Percentiles rank a stretch among this genome's conserved stretches.
phyloP scores from a whole-genome alignment of 352 stramenopile genomes.

The Globisporangium cystogenes region DNA sequence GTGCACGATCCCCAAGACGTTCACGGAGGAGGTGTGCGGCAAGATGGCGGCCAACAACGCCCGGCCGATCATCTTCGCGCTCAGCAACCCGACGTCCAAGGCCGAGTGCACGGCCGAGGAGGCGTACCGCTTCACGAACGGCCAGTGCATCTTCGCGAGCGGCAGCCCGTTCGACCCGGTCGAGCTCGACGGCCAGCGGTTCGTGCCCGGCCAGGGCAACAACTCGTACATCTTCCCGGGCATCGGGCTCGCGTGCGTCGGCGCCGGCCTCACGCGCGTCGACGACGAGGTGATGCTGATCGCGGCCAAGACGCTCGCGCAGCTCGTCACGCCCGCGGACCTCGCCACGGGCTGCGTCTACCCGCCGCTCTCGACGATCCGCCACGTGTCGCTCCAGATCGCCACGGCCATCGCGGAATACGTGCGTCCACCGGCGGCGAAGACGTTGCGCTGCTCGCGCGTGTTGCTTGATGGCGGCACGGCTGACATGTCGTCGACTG shows the following conservation, averaged over 20 bases:
- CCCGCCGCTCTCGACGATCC: constrained; percentile 89
- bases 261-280: constrained; percentile 71
- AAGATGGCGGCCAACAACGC: constrained; percentile 87
- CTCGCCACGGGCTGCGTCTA: constrained; percentile 93
- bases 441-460: no score
- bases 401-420: constrained; percentile 88
- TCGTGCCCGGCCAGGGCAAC: constrained; percentile 89
- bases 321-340: constrained; percentile 84
- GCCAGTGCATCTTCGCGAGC: constrained; percentile 94
- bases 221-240: constrained; percentile 98
- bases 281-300: constrained; percentile 84
- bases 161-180: constrained; percentile 95
- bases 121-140: constrained; percentile 95
- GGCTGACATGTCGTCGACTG: not conserved
- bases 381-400: constrained; percentile 91
- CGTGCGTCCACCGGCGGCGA: no score
- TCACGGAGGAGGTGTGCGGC: constrained; percentile 85
- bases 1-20: constrained; percentile 88
- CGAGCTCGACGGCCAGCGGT: constrained; percentile 80
- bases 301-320: constrained; percentile 63
- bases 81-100: constrained; percentile 96
- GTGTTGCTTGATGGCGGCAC: not conserved
- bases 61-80: constrained; percentile 94
- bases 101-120: constrained; percentile 96
- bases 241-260: constrained; percentile 92